These are phyloP conservation scores for Fragilariopsis cylindrus DNA, from an alignment of 108 stramenopile genomes.

Conservation along the genomic window DNA sequence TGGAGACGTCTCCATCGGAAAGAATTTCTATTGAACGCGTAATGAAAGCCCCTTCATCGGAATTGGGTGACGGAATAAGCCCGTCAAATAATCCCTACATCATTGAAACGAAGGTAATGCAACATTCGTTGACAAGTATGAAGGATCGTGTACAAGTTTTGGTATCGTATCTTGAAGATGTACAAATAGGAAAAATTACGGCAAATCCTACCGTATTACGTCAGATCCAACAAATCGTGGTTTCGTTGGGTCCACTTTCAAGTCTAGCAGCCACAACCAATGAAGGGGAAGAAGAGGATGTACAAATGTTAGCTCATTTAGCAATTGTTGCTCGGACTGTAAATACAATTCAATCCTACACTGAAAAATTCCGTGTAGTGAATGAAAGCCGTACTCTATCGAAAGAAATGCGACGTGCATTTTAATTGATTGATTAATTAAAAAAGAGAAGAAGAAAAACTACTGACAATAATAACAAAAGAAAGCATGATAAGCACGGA, in stretches of 20 bases:
- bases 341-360: constrained; percentile 57
- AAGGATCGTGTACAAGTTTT: constrained; percentile 59
- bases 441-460: no score
- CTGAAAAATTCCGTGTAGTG: constrained; percentile 66
- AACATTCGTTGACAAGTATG: constrained; percentile 51
- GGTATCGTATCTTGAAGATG: constrained; percentile 46
- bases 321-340: constrained; percentile 63
- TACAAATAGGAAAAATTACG: constrained; percentile 25
- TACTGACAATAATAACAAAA: no score
- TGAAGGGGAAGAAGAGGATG: constrained; percentile 43
- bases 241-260: constrained; percentile 33
- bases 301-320: constrained; percentile 53
- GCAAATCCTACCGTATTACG: constrained; percentile 28
- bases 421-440: no score
- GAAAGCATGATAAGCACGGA: no score
- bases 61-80: constrained; percentile 1
- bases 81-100: constrained; percentile 22
- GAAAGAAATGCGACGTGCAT: constrained; percentile 6
- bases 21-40: constrained; percentile 80
- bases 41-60: constrained; percentile 46
- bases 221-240: constrained; percentile 31
- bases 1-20: constrained; percentile 75
- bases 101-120: constrained; percentile 28
- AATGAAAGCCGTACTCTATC: constrained; percentile 23
- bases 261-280: constrained; percentile 40